Conservation (phyloP, 495 filamentous ascomycete species). For the Thermochaetoides thermophila region DNA sequence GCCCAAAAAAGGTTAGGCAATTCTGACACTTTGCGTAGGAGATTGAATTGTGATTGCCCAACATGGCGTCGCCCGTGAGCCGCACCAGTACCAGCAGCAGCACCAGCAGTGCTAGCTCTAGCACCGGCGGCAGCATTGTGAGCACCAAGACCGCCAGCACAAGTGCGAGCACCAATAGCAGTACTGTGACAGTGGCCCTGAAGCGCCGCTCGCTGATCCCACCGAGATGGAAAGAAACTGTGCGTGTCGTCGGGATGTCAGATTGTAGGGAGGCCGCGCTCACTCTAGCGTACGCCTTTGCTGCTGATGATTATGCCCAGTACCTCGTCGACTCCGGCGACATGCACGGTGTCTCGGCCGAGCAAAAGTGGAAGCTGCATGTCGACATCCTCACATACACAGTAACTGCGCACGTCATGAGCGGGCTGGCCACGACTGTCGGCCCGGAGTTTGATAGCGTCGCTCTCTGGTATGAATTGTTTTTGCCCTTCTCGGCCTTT, state of each 20-base stretch:
- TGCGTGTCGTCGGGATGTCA: constrained; percentile 43
- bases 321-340: constrained; percentile 66
- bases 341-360: too few relatives aligned
- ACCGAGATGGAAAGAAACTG: constrained; percentile 28
- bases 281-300: constrained; percentile 62
- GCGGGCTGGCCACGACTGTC: constrained; percentile 54
- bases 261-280: constrained; percentile 53
- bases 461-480: constrained; percentile 60
- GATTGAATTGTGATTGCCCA: too few relatives aligned
- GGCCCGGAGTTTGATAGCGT: constrained; percentile 62
- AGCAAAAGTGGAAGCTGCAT: constrained; percentile 56
- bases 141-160: background rate
- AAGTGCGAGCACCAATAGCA: background rate
- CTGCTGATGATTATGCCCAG: constrained; percentile 52
- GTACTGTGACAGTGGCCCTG: background rate
- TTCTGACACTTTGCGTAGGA: too few relatives aligned
- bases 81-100: constrained; percentile 12
- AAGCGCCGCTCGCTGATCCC: constrained; percentile 30
- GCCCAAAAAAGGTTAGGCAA: background rate
- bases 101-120: constrained; percentile 15
- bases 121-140: constrained; percentile 10
- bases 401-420: constrained; percentile 53
- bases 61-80: constrained; percentile 13
- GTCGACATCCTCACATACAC: constrained; percentile 58
- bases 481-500: constrained; percentile 1